These are phyloP conservation scores for Trichoderma oligosporum DNA, from an alignment of 2,329 filamentous ascomycete species.

Conservation along the genomic window DNA sequence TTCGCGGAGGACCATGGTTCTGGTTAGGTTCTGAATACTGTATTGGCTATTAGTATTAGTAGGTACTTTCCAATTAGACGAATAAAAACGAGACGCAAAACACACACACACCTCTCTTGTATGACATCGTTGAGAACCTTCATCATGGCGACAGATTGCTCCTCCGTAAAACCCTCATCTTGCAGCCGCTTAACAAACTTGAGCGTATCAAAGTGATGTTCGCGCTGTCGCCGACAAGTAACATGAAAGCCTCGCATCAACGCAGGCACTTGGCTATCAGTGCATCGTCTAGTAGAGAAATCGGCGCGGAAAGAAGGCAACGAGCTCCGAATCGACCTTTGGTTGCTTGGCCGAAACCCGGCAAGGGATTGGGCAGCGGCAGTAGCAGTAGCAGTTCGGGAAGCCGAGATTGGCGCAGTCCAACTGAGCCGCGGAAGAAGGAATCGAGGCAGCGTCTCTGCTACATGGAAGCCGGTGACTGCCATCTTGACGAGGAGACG, in stretches of 20 bases:
- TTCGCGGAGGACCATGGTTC: slow-evolving; percentile 96
- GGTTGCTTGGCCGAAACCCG: slow-evolving; percentile 19
- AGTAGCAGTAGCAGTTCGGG: slow-evolving; percentile 21
- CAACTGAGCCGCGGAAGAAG: slow-evolving; percentile 56
- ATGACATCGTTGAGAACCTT: slow-evolving; percentile 94
- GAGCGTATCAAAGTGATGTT: slow-evolving; percentile 97
- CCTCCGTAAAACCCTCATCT: slow-evolving; percentile 89
- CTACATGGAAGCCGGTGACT: slow-evolving; percentile 27
- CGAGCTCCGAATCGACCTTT: slow-evolving; percentile 19
- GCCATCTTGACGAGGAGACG: slow-evolving; percentile 27
- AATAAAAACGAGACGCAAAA: too few relatives aligned
- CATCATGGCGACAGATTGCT: slow-evolving; percentile 98
- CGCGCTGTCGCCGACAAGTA: slow-evolving; percentile 55
- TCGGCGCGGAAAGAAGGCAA: slow-evolving; percentile 25
- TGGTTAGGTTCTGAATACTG: slow-evolving; percentile 92
- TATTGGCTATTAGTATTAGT: too few relatives aligned
- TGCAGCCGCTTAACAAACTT: slow-evolving; percentile 92
- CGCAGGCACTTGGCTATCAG: slow-evolving; percentile 19
- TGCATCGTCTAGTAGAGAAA: slow-evolving; percentile 18
- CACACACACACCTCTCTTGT: slow-evolving; percentile 67
- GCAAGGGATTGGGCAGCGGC: slow-evolving; percentile 24
- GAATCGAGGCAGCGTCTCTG: slow-evolving; percentile 48
- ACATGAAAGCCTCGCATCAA: slow-evolving; percentile 60
- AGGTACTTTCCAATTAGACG: too few relatives aligned
- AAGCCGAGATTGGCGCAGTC: slow-evolving; percentile 33